Base-by-base conservation (phyloP, 2,329 filamentous ascomycete genomes). In the Fonsecaea erecta region DNA sequence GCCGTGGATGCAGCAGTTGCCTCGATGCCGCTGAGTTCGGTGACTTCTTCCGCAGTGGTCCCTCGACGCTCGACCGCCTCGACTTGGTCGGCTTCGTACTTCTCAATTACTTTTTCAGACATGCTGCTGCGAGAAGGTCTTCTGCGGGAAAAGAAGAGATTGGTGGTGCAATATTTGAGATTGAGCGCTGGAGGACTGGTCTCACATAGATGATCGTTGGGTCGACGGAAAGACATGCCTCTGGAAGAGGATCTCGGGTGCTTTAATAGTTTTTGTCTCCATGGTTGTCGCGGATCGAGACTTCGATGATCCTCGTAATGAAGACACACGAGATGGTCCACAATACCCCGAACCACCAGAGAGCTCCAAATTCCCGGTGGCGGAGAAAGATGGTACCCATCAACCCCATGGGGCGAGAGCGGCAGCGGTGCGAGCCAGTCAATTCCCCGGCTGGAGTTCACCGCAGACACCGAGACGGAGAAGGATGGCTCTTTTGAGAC, bases 1-100 rank as follows among this genome's bases (percentile, higher is more conserved):
- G 86, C 86, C 62, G 70, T 77, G 9, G 76, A 77, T 3, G 77
- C 71, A 14, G 77, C 74, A 1, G 77, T 76, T 12, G 75, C 71
- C 52, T 81, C 78, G 55, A 81, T 79, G 24, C 56, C 55, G 16
- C 28, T 52, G 43, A 57, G 54, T 26, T 57, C 54, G 18, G 54
- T 57, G 54, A 40, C 21, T 35, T 43, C 32, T 57, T 57, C 54
- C 32, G 54, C 43, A 43, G 34, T 57, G 6, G 18, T 52, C 52
- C 40, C 52, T 11, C 52, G 24, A 12, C 70, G 68, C 14, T 68
- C 60, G n/a, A 69, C 69, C 52, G 71, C 63, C 43, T 65, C 62
- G n/a, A 71, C 55, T 24, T 71, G 61, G 35, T 60, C 64, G 21
- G 73, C 72, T 40, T 75, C 60, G 30, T 72, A 64, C 72, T 74